Evolutionary conservation across 2,329 filamentous ascomycete genomes (phyloP).

Genomic region (Arthrinium phaeospermum): DNA sequence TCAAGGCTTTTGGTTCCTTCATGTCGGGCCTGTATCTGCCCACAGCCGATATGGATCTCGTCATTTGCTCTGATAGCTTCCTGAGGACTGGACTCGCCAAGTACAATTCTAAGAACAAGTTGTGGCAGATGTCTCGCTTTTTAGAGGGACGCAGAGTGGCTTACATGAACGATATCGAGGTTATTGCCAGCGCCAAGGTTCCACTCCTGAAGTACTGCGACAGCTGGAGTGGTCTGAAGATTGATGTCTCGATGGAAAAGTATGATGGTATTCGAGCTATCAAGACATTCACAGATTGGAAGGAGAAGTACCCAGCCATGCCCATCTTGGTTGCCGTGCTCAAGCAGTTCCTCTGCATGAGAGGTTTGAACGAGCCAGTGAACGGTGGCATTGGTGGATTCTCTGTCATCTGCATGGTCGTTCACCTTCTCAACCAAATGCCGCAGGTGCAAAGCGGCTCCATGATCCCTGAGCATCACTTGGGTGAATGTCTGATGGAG

Average conservation of each 20-base stretch:
- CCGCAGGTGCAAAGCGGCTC: slow-evolving; percentile 70
- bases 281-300: slow-evolving; percentile 82
- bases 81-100: slow-evolving; percentile 56
- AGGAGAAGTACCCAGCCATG: slow-evolving; percentile 80
- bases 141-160: slow-evolving; percentile 64
- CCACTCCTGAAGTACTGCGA: slow-evolving; percentile 94
- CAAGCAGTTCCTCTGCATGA: slow-evolving; percentile 92
- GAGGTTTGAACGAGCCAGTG: slow-evolving; percentile 88
- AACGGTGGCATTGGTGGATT: slow-evolving; percentile 93
- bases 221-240: slow-evolving; percentile 74
- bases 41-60: slow-evolving; percentile 91
- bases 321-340: slow-evolving; percentile 83
- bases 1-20: slow-evolving; percentile 90
- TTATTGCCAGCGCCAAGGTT: slow-evolving; percentile 79
- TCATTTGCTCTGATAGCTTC: slow-evolving; percentile 70
- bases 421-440: slow-evolving; percentile 84
- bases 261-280: slow-evolving; percentile 80
- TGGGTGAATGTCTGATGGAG: slow-evolving; percentile 82
- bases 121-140: slow-evolving; percentile 68
- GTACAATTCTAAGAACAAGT: slow-evolving; percentile 57
- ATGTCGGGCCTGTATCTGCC: slow-evolving; percentile 76
- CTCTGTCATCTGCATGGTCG: slow-evolving; percentile 90
- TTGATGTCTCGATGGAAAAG: slow-evolving; percentile 97
- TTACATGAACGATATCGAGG: slow-evolving; percentile 62
- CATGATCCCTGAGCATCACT: slow-evolving; percentile 66